A percentile compares a stretch with the other conserved stretches of the same genome.
phyloP scores from a whole-genome alignment of 441 rosid genomes.

The Dalechampia spathulata region DNA sequence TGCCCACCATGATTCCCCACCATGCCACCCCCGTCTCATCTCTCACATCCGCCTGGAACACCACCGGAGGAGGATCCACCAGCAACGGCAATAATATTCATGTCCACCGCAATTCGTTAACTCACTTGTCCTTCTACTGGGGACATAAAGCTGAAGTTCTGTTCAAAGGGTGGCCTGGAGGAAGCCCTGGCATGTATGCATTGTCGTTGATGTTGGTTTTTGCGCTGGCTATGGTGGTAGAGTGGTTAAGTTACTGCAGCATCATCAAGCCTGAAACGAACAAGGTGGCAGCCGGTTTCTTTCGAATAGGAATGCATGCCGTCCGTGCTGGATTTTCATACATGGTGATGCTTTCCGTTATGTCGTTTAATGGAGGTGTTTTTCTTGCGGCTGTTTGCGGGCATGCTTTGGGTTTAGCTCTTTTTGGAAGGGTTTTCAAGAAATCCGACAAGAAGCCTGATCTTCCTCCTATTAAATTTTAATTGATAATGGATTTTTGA shows the following conservation, averaged over 20 bases:
- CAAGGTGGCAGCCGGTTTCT: conserved; percentile 34
- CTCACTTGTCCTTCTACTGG: conserved; percentile 58
- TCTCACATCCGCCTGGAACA: conserved; percentile 30
- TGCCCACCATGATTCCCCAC: no score
- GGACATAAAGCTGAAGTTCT: conserved; percentile 50
- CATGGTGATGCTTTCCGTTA: conserved; percentile 50
- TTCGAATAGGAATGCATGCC: conserved; percentile 29
- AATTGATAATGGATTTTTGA: conserved; percentile 13
- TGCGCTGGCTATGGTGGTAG: conserved; percentile 46
- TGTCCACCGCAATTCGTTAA: conserved; percentile 15
- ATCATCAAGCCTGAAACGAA: conserved; percentile 30
- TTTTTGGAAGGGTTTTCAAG: conserved; percentile 32
- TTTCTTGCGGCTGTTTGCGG: conserved; percentile 46
- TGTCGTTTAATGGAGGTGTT: conserved; percentile 55
- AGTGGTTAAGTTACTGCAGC: conserved; percentile 35
- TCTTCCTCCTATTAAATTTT: conserved; percentile 15
- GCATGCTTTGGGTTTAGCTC: conserved; percentile 35
- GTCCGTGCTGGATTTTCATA: conserved; percentile 37
- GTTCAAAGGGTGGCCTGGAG: conserved; percentile 75
- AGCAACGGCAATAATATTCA: conserved; percentile 1
- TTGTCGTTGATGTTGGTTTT: conserved; percentile 54
- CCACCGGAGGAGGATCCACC: conserved; percentile 14
- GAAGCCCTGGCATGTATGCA: conserved; percentile 50
- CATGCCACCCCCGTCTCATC: no score
- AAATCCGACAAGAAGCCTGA: conserved; percentile 18